Conservation (phyloP, 1,139 yeast species). For the Blastobotrys persicus region DNA sequence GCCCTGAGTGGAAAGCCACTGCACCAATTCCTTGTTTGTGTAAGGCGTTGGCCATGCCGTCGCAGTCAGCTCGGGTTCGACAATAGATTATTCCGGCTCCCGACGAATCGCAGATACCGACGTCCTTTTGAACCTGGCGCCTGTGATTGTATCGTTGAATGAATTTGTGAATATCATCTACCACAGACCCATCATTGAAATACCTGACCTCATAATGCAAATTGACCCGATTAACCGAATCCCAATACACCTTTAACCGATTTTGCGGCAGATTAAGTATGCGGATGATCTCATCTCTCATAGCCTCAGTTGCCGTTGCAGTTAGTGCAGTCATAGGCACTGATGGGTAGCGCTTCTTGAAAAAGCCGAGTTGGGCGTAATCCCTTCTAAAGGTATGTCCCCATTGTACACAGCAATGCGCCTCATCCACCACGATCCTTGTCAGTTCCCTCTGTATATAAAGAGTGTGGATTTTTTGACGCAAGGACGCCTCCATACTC, state of each 20-base stretch:
- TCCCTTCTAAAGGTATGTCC: constrained; percentile 98
- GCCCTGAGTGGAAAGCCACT: constrained; percentile 85
- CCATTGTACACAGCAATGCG: constrained; percentile 98
- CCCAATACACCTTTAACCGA: constrained; percentile 52
- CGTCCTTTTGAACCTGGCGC: background rate
- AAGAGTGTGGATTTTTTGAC: constrained; percentile 57
- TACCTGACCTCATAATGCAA: constrained; percentile 70
- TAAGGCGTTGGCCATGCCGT: constrained; percentile 67
- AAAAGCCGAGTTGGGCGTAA: constrained; percentile 73
- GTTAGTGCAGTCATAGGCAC: constrained; percentile 94
- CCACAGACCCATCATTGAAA: constrained; percentile 51
- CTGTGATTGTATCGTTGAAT: constrained; percentile 40
- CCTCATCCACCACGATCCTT: constrained; percentile 91
- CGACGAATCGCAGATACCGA: constrained; percentile 48
- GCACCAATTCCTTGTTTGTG: constrained; percentile 53
- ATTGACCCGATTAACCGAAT: constrained; percentile 85
- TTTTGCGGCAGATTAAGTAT: constrained; percentile 32
- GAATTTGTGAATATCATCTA: constrained; percentile 54
- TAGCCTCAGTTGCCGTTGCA: constrained; percentile 94
- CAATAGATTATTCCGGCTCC: constrained; percentile 84
- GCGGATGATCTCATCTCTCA: constrained; percentile 67
- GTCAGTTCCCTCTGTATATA: constrained; percentile 61
- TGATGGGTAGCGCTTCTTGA: constrained; percentile 69
- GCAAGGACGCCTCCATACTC: constrained; percentile 73
- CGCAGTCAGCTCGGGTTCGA: constrained; percentile 86